phyloP scores from a whole-genome alignment of 1,284 basidiomycete species.

The Cryptococcus jaspeensis region DNA sequence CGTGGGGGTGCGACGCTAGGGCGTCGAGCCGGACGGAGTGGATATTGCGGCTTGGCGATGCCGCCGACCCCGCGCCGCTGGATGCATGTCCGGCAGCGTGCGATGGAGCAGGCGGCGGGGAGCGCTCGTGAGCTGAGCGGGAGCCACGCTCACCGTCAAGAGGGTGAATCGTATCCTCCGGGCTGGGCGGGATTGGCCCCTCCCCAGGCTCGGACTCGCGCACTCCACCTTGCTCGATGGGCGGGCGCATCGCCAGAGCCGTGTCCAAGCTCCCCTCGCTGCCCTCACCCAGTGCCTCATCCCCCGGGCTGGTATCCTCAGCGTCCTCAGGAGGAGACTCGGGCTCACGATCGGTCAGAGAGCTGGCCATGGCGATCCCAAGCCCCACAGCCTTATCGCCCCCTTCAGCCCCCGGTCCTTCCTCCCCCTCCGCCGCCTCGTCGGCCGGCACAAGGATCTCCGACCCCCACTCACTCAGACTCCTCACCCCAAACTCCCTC shows the following conservation, averaged over 20 bases:
- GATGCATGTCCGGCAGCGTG: too few relatives aligned
- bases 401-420: neutral
- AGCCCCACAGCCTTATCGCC: neutral
- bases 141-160: neutral
- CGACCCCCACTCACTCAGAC: conserved; percentile 16
- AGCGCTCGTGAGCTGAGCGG: neutral
- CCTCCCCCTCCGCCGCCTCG: neutral
- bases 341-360: neutral
- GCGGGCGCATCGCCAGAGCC: neutral
- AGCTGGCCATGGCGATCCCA: neutral
- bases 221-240: too few relatives aligned
- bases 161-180: conserved; percentile 18
- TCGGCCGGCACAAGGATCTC: neutral
- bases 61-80: neutral
- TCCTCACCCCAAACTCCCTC: conserved; percentile 16
- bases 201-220: too few relatives aligned
- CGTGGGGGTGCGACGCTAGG: neutral
- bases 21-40: neutral
- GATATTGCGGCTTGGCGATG: neutral
- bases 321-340: neutral
- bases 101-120: too few relatives aligned
- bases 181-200: conserved; percentile 12
- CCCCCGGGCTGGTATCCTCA: neutral
- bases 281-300: neutral
- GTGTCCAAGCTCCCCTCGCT: neutral